A percentile compares a stretch with the other conserved stretches of the same genome.
Conservation (phyloP, 1,139 yeast species). For the Suhomyces ambrosiae region DNA sequence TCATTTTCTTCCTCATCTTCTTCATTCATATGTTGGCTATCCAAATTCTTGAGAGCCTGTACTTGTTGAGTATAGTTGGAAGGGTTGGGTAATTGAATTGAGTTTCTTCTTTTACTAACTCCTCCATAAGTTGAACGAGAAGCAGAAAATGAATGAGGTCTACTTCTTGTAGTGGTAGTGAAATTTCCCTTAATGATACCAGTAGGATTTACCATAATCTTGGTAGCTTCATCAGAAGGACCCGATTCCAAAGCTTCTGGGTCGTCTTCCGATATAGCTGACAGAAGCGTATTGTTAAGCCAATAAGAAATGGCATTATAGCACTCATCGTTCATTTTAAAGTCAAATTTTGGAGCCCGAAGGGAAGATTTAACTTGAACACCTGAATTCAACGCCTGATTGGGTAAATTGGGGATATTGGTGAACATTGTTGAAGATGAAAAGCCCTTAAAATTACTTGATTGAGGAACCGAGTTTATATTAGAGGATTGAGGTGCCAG, state of each 20-base stretch:
- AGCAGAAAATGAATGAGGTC: conserved; percentile 17
- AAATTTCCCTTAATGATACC: conserved; percentile 17
- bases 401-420: conserved; percentile 17
- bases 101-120: conserved; percentile 15
- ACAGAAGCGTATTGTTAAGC: conserved; percentile 26
- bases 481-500: conserved; percentile 1
- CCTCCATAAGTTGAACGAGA: conserved; percentile 14
- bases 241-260: conserved; percentile 4
- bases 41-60: conserved; percentile 4
- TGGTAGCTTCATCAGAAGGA: conserved; percentile 13
- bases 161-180: conserved; percentile 3
- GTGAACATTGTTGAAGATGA: conserved; percentile 1
- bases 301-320: conserved; percentile 42
- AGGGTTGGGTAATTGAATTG: conserved; percentile 14
- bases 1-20: conserved; percentile 12
- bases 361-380: conserved; percentile 1
- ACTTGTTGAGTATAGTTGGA: conserved; percentile 7
- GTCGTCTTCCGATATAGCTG: conserved; percentile 6
- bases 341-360: conserved; percentile 25
- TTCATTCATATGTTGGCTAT: conserved; percentile 9
- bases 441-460: conserved; percentile 1
- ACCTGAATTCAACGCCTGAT: conserved; percentile 11
- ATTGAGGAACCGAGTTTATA: conserved; percentile 1
- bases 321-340: conserved; percentile 45
- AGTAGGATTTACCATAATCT: conserved; percentile 17